Conservation (phyloP, 2,329 filamentous ascomycete genomes). For the Akanthomyces muscarius region DNA sequence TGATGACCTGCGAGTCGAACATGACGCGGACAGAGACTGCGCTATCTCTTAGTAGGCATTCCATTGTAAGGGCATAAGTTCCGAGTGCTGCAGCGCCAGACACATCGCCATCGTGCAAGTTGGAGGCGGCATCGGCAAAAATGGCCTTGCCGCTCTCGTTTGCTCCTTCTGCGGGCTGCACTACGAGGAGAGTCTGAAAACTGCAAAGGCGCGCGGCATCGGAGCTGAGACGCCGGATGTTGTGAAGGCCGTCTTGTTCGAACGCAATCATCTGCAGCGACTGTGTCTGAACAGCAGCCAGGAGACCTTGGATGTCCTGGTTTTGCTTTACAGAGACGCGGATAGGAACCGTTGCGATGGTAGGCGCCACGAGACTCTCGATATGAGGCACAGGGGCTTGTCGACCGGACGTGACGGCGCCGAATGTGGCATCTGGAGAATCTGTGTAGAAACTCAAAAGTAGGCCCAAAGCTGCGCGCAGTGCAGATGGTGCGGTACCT, state of each 20-base stretch:
- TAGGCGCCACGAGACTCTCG: conserved; percentile 22
- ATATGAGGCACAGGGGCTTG: conserved; percentile 12
- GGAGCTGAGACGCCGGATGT: conserved; percentile 13
- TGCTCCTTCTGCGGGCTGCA: background rate
- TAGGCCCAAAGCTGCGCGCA: conserved; percentile 29
- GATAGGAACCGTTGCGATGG: conserved; percentile 23
- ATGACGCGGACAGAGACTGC: background rate
- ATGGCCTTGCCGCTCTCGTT: background rate
- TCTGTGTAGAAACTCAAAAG: conserved; percentile 34
- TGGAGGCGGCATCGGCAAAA: background rate
- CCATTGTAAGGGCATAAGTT: conserved; percentile 2
- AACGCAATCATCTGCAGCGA: conserved; percentile 6
- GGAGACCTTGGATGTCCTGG: conserved; percentile 17
- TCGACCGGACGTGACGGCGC: conserved; percentile 10
- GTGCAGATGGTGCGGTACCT: conserved; percentile 22
- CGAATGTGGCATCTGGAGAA: conserved; percentile 17
- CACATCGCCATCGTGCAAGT: background rate
- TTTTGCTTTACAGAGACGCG: conserved; percentile 5
- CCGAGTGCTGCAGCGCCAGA: background rate
- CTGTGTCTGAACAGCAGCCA: conserved; percentile 20
- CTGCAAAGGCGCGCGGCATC: conserved; percentile 17
- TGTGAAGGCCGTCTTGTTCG: conserved; percentile 18
- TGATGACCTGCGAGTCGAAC: background rate
- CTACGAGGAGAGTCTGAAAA: conserved; percentile 24
- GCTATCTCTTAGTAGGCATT: background rate